These are phyloP conservation scores for Whalleya microplaca DNA, from an alignment of 2,329 filamentous ascomycete genomes.

Conservation along the genomic window DNA sequence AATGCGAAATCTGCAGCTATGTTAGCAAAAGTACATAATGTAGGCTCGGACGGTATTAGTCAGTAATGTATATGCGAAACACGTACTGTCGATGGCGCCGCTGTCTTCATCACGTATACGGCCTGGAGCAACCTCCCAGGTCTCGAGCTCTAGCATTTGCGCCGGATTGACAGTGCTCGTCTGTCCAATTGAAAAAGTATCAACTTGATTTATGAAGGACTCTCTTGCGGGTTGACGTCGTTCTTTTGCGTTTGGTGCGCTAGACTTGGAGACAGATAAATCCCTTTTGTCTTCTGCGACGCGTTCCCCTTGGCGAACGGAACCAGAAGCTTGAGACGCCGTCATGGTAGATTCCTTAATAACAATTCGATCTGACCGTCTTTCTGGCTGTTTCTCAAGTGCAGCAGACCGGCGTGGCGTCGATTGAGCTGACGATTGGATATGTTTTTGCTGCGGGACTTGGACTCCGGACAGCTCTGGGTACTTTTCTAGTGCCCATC, in stretches of 20 bases:
- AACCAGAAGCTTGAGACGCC: neutral
- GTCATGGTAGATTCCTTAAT: constrained; percentile 1
- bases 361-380: constrained; percentile 7
- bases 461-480: constrained; percentile 3
- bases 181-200: neutral
- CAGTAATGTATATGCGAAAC: neutral
- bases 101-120: constrained; percentile 37
- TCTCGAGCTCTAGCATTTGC: constrained; percentile 41
- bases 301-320: neutral
- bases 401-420: neutral
- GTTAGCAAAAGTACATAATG: constrained; percentile 6
- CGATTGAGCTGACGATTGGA: neutral
- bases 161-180: constrained; percentile 2
- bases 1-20: constrained; percentile 45
- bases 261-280: neutral
- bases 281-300: neutral
- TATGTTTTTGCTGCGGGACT: neutral
- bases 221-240: constrained; percentile 2
- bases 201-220: constrained; percentile 24
- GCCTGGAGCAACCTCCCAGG: constrained; percentile 51
- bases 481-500: constrained; percentile 9
- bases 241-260: neutral
- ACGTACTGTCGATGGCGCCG: constrained; percentile 41
- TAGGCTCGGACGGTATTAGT: neutral
- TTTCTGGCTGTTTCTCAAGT: constrained; percentile 6